A percentile compares a stretch with the other conserved stretches of the same genome.
These are phyloP conservation scores for Porcisia hertigi DNA, from an alignment of 208 protist genomes.

Conservation along the genomic window DNA sequence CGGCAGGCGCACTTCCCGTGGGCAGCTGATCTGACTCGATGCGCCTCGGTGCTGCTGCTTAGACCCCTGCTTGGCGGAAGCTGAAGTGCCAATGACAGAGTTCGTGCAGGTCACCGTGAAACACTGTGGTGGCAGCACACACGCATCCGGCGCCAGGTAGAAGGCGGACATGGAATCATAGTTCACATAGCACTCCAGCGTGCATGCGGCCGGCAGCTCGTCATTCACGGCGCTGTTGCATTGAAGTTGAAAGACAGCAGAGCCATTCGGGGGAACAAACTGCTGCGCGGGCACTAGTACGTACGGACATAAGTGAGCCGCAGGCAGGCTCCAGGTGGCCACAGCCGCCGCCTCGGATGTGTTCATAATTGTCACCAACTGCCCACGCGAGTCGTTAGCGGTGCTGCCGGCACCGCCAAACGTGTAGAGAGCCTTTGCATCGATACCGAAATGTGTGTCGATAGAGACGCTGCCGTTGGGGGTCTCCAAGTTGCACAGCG, in stretches of 20 bases:
- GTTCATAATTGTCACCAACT: constrained; percentile 77
- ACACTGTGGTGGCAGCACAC: constrained; percentile 81
- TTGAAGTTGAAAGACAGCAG: constrained; percentile 31
- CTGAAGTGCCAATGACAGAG: not conserved
- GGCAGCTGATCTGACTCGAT: constrained; percentile 11
- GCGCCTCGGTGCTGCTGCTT: constrained; percentile 4
- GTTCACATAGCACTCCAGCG: constrained; percentile 92
- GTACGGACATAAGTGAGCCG: constrained; percentile 39
- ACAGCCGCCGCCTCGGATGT: constrained; percentile 38
- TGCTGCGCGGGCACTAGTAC: constrained; percentile 52
- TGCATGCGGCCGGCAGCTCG: constrained; percentile 12
- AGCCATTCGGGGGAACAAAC: constrained; percentile 54
- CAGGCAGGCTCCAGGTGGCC: constrained; percentile 79
- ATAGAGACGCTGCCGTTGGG: constrained; percentile 15
- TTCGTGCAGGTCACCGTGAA: constrained; percentile 63
- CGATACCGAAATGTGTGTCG: constrained; percentile 26
- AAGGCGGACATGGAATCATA: constrained; percentile 88
- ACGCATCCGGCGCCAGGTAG: constrained; percentile 59
- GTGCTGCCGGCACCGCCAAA: constrained; percentile 10
- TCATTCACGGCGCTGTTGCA: constrained; percentile 11
- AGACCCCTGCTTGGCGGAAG: constrained; percentile 2
- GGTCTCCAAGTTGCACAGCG: constrained; percentile 23
- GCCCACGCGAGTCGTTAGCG: constrained; percentile 9
- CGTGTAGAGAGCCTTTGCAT: constrained; percentile 27
- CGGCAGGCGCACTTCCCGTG: constrained; percentile 50